Evolutionary conservation across 2,329 filamentous ascomycete genomes (phyloP), one percentile per base, ranked within the genome.

Genomic region (Xylaria sp.): DNA sequence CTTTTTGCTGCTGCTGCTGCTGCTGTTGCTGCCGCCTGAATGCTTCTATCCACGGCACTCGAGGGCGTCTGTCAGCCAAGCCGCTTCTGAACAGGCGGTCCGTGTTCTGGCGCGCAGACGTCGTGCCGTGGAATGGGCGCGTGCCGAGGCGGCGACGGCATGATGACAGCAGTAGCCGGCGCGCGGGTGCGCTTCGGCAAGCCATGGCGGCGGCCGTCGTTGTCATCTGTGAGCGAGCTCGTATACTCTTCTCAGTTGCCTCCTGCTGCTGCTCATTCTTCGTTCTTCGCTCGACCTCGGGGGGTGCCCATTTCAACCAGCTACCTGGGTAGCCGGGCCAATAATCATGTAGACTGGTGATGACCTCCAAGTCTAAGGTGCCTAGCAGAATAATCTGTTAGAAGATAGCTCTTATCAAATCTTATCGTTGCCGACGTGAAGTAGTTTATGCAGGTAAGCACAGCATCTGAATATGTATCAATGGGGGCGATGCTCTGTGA

Each of bases 1-100:
- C 78, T 72, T 86, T n/a, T n/a, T n/a, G n/a, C n/a, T n/a, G n/a
- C n/a, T n/a, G n/a, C n/a, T n/a, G n/a, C n/a, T n/a, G n/a, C n/a
- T n/a, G n/a, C n/a, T n/a, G 81, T 55, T 83, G 84, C 75, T 88
- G 86, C 69, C 85, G 82, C 37, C 83, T 84, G 67, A 91, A 82
- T 0, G 91, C 91, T 74, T 92, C 89, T 58, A 92, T 87, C 90
- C 90, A 93, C 40, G 91, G 90, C 57, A 86, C 89, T 1, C 77
- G 76, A 35, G 79, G 71, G 10, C 79, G 75, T 25, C 72, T 71
- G 63, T 81, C 81, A 0, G 76, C 78, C 27, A 82, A 71, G 5
- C 78, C 80, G 21, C 76, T n/a, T n/a, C n/a, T 74, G 65, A 81
- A 82, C 5, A 82, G 80, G 16, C 80, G 80, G 50, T 82, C 80